Conservation (phyloP, 768 basidiomycete genomes). For the Psilocybe azurescens region DNA sequence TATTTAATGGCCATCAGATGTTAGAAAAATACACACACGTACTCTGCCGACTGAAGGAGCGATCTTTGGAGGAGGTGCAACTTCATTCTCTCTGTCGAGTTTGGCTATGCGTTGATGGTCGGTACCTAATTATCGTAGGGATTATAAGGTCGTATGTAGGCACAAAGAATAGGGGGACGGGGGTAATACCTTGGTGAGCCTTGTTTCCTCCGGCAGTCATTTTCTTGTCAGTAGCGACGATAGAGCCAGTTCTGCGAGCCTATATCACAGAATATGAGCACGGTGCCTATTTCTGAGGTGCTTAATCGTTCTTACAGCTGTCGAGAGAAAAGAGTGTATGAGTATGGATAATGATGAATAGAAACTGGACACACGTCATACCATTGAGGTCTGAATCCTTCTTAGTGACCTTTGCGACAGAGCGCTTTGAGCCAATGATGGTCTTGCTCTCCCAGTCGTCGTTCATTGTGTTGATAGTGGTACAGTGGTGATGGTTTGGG, state of each 20-base stretch:
- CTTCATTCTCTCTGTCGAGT: slow-evolving; percentile 94
- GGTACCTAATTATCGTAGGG: slow-evolving; percentile 56
- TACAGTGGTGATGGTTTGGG: slow-evolving; percentile 22
- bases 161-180: neutral
- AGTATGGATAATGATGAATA: slow-evolving; percentile 7
- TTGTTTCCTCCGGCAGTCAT: slow-evolving; percentile 73
- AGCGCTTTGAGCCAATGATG: slow-evolving; percentile 74
- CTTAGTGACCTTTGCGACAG: slow-evolving; percentile 67
- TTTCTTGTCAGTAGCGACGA: slow-evolving; percentile 87
- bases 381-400: slow-evolving; percentile 62
- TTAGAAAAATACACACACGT: slow-evolving; percentile 8
- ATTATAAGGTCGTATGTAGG: neutral
- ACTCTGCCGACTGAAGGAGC: slow-evolving; percentile 75
- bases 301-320: slow-evolving; percentile 55
- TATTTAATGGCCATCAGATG: neutral
- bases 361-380: slow-evolving; percentile 31
- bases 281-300: neutral
- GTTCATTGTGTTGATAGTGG: slow-evolving; percentile 42
- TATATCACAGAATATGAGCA: slow-evolving; percentile 32
- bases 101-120: slow-evolving; percentile 95
- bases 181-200: slow-evolving; percentile 63
- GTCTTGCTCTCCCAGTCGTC: slow-evolving; percentile 76
- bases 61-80: slow-evolving; percentile 89
- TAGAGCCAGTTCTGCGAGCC: slow-evolving; percentile 79
- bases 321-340: slow-evolving; percentile 2